Evolutionary conservation across 306 rosid genomes (phyloP).

Genomic region (Rosa chinensis): DNA sequence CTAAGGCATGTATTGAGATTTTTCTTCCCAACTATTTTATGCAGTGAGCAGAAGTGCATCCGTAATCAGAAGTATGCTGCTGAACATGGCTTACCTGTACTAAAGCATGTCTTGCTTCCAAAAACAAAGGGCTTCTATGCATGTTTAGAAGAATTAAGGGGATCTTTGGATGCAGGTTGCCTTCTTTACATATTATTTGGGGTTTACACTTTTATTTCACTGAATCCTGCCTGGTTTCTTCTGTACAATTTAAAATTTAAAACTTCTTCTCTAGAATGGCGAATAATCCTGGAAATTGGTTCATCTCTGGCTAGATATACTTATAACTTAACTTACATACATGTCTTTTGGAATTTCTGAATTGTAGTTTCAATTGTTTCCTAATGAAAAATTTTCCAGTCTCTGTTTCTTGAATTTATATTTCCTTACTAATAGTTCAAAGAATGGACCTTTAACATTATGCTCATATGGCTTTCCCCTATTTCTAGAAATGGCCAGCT

Average conservation of each 20-base stretch:
- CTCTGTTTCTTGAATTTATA: not conserved
- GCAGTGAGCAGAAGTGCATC: slow-evolving; percentile 71
- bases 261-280: not conserved
- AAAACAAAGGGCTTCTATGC: slow-evolving; percentile 72
- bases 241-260: not conserved
- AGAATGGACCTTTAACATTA: not conserved
- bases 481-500: not conserved
- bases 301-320: not conserved
- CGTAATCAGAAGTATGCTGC: slow-evolving; percentile 74
- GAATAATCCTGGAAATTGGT: not conserved
- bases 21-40: slow-evolving; percentile 20
- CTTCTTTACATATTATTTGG: slow-evolving; percentile 10
- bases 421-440: not conserved
- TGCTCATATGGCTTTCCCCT: not conserved
- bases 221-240: not conserved
- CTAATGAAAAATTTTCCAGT: not conserved
- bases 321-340: not conserved
- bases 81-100: slow-evolving; percentile 61
- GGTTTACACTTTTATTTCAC: slow-evolving; percentile 8
- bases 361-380: not conserved
- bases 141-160: slow-evolving; percentile 59
- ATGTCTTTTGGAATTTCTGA: slow-evolving; percentile 3
- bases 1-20: slow-evolving; percentile 10
- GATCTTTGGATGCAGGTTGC: slow-evolving; percentile 66
- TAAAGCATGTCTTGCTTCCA: slow-evolving; percentile 69